These are phyloP conservation scores for Phytopythium chamaehyphon DNA, from an alignment of 352 stramenopile species.

Conservation along the genomic window DNA sequence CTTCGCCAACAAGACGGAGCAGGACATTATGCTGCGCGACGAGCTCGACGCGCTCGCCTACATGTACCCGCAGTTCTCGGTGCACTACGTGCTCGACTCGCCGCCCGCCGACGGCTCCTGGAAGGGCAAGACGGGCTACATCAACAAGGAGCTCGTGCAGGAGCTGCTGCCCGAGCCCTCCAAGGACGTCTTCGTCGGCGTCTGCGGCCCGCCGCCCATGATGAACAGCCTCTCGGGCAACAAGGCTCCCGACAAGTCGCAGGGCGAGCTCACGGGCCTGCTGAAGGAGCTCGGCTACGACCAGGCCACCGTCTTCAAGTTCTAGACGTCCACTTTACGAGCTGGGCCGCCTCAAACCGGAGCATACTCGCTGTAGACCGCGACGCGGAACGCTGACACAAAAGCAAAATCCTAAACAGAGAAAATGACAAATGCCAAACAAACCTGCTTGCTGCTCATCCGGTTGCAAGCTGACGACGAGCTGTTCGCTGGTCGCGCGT, in stretches of 20 bases:
- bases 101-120: conserved; percentile 28
- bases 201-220: conserved; percentile 84
- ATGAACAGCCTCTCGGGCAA: conserved; percentile 77
- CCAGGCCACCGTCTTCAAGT: conserved; percentile 64
- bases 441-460: too few relatives aligned
- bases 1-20: conserved; percentile 75
- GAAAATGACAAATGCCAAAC: too few relatives aligned
- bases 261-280: conserved; percentile 67
- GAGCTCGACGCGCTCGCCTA: conserved; percentile 64
- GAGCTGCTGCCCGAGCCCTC: conserved; percentile 60
- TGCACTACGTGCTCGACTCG: conserved; percentile 58
- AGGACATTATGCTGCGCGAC: conserved; percentile 83
- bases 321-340: conserved; percentile 21
- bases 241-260: conserved; percentile 73
- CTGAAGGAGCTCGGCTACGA: conserved; percentile 72
- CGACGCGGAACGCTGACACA: too few relatives aligned
- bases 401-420: too few relatives aligned
- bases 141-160: conserved; percentile 67
- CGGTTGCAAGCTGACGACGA: too few relatives aligned
- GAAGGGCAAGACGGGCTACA: conserved; percentile 54
- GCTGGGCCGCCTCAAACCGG: neutral
- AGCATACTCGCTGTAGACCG: too few relatives aligned
- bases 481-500: too few relatives aligned
- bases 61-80: conserved; percentile 60
- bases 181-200: conserved; percentile 61